Base-by-base conservation (phyloP, 805 yeast species). In the Metschnikowia matae region DNA sequence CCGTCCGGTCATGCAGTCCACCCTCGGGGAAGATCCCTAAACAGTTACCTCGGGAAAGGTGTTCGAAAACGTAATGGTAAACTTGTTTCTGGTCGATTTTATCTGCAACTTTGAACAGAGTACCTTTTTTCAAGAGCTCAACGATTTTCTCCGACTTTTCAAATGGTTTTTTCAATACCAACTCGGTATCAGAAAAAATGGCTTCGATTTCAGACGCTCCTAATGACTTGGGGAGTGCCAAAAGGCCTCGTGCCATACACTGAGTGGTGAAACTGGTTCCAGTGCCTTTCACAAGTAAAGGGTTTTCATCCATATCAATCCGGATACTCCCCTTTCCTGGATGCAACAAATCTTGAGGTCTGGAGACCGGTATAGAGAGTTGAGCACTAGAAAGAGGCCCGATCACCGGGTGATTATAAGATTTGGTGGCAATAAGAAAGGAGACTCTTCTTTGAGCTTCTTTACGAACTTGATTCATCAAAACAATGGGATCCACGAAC, bases 1-100 rank as follows among this genome's bases (percentile, higher is more conserved):
- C 95, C 0, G 98, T 84, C 57, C 99, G 78, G 66, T 92, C 99
- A 62, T 92, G 99, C 11, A 97, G 89, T 1, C 99, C 99, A 52
- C 99, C 99, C 73, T 94, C 99, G 7, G 99, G 97, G 71, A 90
- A 94, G 41, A 94, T 88, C 10, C 98, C 98, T 34, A 94, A 70
- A 54, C 95, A 88, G 50, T 87, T 82, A 39, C 94, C 90, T 52
- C 81, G 78, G 17, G 88, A 79, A 54, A 94, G 75, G 65, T 89
- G 96, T 45, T 84, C 81, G 65, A 91, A 94, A 2, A 94, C 98
- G 55, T 79, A 77, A 48, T 86, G 80, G 67, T 89, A 94, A 49
- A 94, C 96, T 41, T 76, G 74, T 15, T 88, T 79, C 68, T 94
- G 97, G 67, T 94, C 90, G 50, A 94, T 86, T 60, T 87, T 87